Conservation (phyloP, 2,329 filamentous ascomycete species). For the Claviceps digitariae region DNA sequence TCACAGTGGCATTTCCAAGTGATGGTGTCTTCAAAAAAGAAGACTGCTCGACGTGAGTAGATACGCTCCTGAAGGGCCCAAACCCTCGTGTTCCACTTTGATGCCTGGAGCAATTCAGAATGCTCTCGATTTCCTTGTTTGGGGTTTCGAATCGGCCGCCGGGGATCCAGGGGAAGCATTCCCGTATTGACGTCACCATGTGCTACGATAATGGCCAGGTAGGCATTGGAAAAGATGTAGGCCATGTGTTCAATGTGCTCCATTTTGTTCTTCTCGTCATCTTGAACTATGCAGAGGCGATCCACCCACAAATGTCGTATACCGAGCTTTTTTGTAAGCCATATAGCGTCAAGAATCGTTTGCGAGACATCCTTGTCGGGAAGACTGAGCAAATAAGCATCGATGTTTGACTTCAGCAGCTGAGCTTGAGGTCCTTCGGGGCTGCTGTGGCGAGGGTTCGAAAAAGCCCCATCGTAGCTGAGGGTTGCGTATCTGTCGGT, state of each 20-base stretch:
- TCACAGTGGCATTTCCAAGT: slow-evolving; percentile 35
- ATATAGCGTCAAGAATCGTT: slow-evolving; percentile 31
- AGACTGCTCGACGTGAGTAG: slow-evolving; percentile 29
- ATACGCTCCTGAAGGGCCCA: slow-evolving; percentile 31
- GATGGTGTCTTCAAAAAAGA: slow-evolving; percentile 28
- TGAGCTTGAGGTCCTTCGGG: slow-evolving; percentile 15
- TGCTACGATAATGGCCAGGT: slow-evolving; percentile 30
- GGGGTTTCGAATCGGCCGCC: slow-evolving; percentile 15
- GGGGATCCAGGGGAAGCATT: slow-evolving; percentile 22
- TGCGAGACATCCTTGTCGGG: slow-evolving; percentile 25
- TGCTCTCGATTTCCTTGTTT: slow-evolving; percentile 18
- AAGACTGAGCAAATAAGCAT: slow-evolving; percentile 21
- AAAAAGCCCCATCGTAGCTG: slow-evolving; percentile 30
- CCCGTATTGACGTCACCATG: slow-evolving; percentile 26
- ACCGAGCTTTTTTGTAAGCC: slow-evolving; percentile 28
- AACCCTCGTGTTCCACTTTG: slow-evolving; percentile 25
- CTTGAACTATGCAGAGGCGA: slow-evolving; percentile 30
- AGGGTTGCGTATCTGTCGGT: slow-evolving; percentile 29
- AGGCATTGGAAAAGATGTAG: slow-evolving; percentile 29
- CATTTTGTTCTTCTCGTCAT: slow-evolving; percentile 25
- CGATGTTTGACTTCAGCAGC: slow-evolving; percentile 23
- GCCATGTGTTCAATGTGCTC: slow-evolving; percentile 31
- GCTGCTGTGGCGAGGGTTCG: slow-evolving; percentile 12
- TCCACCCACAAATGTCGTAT: slow-evolving; percentile 34
- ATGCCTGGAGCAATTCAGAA: slow-evolving; percentile 24